Conservation (phyloP, 2,329 filamentous ascomycete genomes). For the Ilyonectria destructans region DNA sequence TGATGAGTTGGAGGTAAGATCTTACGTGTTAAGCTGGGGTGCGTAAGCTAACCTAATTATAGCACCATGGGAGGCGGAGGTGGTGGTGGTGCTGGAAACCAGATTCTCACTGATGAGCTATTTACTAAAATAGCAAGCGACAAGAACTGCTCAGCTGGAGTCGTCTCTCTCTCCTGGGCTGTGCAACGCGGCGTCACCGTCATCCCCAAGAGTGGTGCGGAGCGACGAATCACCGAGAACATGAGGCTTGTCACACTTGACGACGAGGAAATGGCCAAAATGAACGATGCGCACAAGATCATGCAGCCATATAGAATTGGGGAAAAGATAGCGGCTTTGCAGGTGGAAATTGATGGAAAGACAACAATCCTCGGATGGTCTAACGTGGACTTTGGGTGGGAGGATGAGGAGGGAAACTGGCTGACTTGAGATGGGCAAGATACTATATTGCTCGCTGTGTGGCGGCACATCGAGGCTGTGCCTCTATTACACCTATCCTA, state of each 20-base stretch:
- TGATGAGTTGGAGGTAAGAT: conserved; percentile 28
- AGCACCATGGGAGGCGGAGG: conserved; percentile 22
- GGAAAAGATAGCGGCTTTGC: neutral
- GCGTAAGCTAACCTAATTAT: neutral
- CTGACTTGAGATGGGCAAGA: neutral
- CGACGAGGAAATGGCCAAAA: conserved; percentile 10
- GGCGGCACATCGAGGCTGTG: too few relatives aligned
- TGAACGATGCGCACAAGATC: conserved; percentile 13
- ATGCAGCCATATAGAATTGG: conserved; percentile 13
- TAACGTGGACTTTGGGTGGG: conserved; percentile 26
- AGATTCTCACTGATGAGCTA: conserved; percentile 12
- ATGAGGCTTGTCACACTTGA: conserved; percentile 19
- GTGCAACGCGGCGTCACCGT: conserved; percentile 21
- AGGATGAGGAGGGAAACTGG: conserved; percentile 30
- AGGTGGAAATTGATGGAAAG: conserved; percentile 23
- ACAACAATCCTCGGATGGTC: conserved; percentile 21
- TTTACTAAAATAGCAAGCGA: conserved; percentile 13
- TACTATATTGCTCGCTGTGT: too few relatives aligned
- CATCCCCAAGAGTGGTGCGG: conserved; percentile 25
- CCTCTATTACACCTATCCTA: too few relatives aligned
- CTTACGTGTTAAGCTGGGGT: neutral
- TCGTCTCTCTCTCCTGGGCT: conserved; percentile 21
- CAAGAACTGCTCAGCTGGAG: conserved; percentile 11
- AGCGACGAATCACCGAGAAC: conserved; percentile 23
- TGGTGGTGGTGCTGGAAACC: neutral